Conservation (phyloP, 2,329 filamentous ascomycete genomes). For the Clonostachys byssicola region DNA sequence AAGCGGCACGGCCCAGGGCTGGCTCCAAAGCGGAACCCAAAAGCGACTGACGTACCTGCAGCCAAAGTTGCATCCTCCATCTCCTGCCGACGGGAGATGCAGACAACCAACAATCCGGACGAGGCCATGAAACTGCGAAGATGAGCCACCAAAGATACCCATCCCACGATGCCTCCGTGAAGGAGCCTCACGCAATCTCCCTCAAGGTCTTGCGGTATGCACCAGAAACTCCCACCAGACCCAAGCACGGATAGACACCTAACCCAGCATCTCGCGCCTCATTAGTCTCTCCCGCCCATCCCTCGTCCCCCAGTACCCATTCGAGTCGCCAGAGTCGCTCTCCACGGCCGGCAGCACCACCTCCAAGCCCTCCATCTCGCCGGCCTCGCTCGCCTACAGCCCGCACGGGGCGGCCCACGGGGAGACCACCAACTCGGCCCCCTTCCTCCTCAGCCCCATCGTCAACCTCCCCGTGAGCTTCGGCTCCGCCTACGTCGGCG, state of each 20-base stretch:
- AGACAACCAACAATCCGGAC: background rate
- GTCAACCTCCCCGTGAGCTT: slow-evolving; percentile 88
- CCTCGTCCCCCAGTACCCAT: slow-evolving; percentile 66
- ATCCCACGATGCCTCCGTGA: slow-evolving; percentile 53
- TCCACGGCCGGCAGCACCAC: slow-evolving; percentile 11
- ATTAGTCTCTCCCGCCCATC: slow-evolving; percentile 81
- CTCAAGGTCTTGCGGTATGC: slow-evolving; percentile 68
- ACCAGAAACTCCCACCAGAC: no score
- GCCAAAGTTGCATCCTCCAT: no score
- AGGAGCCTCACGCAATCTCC: slow-evolving; percentile 76
- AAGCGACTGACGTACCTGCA: no score
- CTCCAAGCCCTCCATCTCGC: slow-evolving; percentile 33
- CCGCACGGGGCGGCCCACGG: slow-evolving; percentile 11
- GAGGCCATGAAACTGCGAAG: slow-evolving; percentile 4
- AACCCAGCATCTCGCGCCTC: slow-evolving; percentile 4
- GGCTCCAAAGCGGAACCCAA: no score
- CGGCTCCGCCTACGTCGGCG: slow-evolving; percentile 91
- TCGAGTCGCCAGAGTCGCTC: slow-evolving; percentile 35
- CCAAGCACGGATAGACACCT: no score
- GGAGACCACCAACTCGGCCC: slow-evolving; percentile 44
- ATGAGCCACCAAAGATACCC: slow-evolving; percentile 59
- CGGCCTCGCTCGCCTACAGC: slow-evolving; percentile 72
- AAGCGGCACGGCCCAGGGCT: no score
- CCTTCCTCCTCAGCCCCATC: slow-evolving; percentile 57
- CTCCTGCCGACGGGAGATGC: no score